Evolutionary conservation across 202 grass and related monocot genomes (phyloP), one percentile per base, ranked within the genome.

Genomic region (Saccharum hybrid): DNA sequence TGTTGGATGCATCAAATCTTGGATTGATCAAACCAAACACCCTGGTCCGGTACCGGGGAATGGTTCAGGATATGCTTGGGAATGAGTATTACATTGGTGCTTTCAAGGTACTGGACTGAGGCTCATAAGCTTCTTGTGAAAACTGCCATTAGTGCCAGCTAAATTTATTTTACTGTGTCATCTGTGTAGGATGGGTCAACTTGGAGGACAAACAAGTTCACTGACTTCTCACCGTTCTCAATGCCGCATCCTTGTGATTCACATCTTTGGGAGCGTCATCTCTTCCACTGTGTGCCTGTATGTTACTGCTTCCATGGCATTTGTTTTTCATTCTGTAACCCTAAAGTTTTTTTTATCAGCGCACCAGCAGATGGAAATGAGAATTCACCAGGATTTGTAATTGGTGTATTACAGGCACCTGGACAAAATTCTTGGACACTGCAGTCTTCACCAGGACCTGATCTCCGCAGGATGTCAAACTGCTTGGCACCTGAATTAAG

Each of bases 51-150:
- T 96, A 90, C 59, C 75, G 88, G 33, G 96, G 93, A 52, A 98
- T 96, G 96, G 89, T 98, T 65, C 96, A 98, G 87, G 96, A 98
- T 72, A 98, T 98, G 91, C 88, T 98, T 0, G 96, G 96, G 4
- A 98, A 89, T 71, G 96, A 98, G 19, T 90, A 90, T 61, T 98
- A 96, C 34, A 81, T 93, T 57, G 96, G 96, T 3, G 93, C 91
- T 81, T 98, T 92, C 71, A 96, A 96, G 89, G 96, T 96, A 87
- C 18, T 86, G 7, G 8, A 49, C 12, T n/a, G 22, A 19, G 66
- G 7, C 33, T 63, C 14, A n/a, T 70, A 33, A 71, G 7, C 2
- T 61, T 52, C 8, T 34, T 11, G 11, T 75, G 19, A 34, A 49
- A 65, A 12, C 21, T 75, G 8, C 19, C 34, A 19, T 72, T 73